Percentiles rank a stretch among this genome's conserved stretches.
Conservation (phyloP, 192 early-diverging fungal species). For the Spizellomyces punctatus region DNA sequence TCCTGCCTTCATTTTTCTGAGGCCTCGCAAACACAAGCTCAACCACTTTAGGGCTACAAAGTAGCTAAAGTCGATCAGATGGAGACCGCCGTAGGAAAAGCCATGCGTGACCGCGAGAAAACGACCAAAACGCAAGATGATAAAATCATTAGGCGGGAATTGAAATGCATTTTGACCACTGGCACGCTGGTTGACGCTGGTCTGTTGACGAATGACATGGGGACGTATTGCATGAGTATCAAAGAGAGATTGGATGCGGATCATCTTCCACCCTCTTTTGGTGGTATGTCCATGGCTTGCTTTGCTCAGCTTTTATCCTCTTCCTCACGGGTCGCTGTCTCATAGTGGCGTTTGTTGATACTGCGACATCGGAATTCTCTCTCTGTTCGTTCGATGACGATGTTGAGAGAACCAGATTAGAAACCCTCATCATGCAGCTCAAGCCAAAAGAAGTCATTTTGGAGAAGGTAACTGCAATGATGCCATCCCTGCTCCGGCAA, state of each 20-base stretch:
- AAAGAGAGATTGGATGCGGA: slow-evolving; percentile 45
- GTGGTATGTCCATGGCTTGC: slow-evolving; percentile 4
- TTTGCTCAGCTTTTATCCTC: too few species aligned
- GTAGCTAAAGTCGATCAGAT: slow-evolving; percentile 97
- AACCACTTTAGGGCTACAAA: slow-evolving; percentile 75
- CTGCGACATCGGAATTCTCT: slow-evolving; percentile 90
- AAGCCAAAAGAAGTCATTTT: slow-evolving; percentile 90
- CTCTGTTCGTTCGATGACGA: slow-evolving; percentile 83
- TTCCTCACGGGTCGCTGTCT: not conserved
- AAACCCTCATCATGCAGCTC: slow-evolving; percentile 91
- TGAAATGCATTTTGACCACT: slow-evolving; percentile 84
- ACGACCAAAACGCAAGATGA: slow-evolving; percentile 52
- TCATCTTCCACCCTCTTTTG: slow-evolving; percentile 21
- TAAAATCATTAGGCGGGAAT: slow-evolving; percentile 81
- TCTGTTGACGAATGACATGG: slow-evolving; percentile 85
- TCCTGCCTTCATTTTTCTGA: slow-evolving; percentile 1
- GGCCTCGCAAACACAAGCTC: too few species aligned
- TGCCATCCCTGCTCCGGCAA: not conserved
- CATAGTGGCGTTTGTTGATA: slow-evolving; percentile 88
- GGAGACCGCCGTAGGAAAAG: slow-evolving; percentile 92
- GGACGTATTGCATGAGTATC: slow-evolving; percentile 94
- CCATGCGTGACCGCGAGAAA: slow-evolving; percentile 78
- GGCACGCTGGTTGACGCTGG: slow-evolving; percentile 90
- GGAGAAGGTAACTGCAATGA: slow-evolving; percentile 58
- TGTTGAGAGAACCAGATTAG: slow-evolving; percentile 81